These are phyloP conservation scores for Scutellaria barbata DNA, from an alignment of 257 asterid species.

Conservation along the genomic window DNA sequence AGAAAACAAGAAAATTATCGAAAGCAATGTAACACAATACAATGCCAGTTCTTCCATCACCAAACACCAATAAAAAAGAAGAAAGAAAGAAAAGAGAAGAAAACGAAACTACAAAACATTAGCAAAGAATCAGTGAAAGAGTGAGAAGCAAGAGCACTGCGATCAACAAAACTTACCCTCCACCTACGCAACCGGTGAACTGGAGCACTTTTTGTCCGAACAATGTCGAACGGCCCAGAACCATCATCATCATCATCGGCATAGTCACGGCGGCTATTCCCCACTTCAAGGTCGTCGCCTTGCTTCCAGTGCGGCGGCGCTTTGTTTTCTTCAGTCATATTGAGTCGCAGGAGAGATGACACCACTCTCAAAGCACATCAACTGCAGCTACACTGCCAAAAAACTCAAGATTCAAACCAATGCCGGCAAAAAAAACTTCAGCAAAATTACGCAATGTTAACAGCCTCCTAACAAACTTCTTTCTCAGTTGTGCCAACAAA, in stretches of 20 bases:
- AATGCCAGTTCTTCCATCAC: conserved; percentile 9
- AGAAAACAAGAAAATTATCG: not conserved
- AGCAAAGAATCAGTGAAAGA: not conserved
- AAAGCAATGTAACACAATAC: not conserved
- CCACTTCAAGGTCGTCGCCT: conserved; percentile 62
- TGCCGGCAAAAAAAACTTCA: not conserved
- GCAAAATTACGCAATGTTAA: not conserved
- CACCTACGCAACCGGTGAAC: conserved; percentile 69
- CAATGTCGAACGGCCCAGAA: conserved; percentile 70
- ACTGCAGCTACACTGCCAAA: not conserved
- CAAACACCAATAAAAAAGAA: not conserved
- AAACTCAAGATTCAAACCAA: conserved; percentile 14
- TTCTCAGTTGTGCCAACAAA: not conserved
- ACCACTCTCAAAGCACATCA: conserved; percentile 30
- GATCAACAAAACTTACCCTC: conserved; percentile 63
- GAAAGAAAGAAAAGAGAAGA: not conserved
- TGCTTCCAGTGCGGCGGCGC: conserved; percentile 50
- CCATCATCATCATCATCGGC: conserved; percentile 52
- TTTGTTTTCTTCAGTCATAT: conserved; percentile 40
- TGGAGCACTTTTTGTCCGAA: conserved; percentile 79
- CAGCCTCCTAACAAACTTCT: not conserved
- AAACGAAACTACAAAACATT: not conserved
- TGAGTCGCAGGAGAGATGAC: conserved; percentile 76
- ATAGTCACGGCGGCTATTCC: conserved; percentile 41
- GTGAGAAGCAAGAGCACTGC: not conserved